A percentile compares a stretch with the other conserved stretches of the same genome.
Conservation (phyloP, 805 yeast genomes). For the Yamadazyma nakazawae region DNA sequence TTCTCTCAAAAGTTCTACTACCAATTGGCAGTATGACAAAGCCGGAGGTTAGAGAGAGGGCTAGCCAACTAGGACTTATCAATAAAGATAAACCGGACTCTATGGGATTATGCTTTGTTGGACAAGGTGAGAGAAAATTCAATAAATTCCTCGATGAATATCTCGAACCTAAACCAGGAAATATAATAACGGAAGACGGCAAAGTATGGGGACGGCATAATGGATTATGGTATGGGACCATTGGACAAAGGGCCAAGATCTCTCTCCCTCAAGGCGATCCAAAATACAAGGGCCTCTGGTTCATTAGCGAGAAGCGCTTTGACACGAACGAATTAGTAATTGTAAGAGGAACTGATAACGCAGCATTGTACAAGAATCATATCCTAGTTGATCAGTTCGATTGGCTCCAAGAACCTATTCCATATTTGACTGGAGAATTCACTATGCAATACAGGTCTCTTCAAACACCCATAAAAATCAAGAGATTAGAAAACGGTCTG, state of each 20-base stretch:
- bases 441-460: conserved; percentile 69
- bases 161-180: conserved; percentile 69
- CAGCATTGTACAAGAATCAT: conserved; percentile 45
- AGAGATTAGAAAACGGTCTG: conserved; percentile 16
- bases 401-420: conserved; percentile 9
- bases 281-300: conserved; percentile 76
- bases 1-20: conserved; percentile 53
- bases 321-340: conserved; percentile 73
- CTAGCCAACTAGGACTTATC: conserved; percentile 49
- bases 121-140: conserved; percentile 59
- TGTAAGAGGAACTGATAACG: conserved; percentile 64
- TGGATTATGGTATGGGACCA: conserved; percentile 93
- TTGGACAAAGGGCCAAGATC: conserved; percentile 80
- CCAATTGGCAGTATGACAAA: conserved; percentile 82
- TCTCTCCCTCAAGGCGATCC: conserved; percentile 91
- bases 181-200: conserved; percentile 74
- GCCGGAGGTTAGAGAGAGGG: conserved; percentile 69
- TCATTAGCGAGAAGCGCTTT: conserved; percentile 66
- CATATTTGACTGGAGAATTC: conserved; percentile 5
- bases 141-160: conserved; percentile 72
- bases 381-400: conserved; percentile 45
- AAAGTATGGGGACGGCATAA: conserved; percentile 73
- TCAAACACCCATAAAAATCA: conserved; percentile 51
- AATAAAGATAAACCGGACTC: conserved; percentile 87
- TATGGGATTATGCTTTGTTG: conserved; percentile 91